A percentile compares a stretch with the other conserved stretches of the same genome.
Conservation (phyloP, 331 rosid genomes). For the Malus hybrid region DNA sequence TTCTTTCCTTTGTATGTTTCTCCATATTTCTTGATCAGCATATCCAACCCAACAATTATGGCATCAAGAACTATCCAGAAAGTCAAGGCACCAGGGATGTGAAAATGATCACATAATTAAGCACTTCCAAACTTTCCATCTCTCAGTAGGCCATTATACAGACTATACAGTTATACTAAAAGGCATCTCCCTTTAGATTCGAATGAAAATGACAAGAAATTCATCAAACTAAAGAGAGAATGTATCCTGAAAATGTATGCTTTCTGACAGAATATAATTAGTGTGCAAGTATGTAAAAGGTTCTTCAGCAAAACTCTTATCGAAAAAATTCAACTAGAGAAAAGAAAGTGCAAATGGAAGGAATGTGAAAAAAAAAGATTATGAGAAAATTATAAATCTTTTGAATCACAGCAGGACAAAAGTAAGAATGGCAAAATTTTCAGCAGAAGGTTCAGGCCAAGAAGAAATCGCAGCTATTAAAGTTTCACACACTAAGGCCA, state of each 20-base stretch:
- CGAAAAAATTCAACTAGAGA: neutral
- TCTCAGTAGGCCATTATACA: neutral
- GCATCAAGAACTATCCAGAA: slow-evolving; percentile 78
- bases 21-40: slow-evolving; percentile 75
- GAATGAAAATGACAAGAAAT: neutral
- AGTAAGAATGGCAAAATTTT: neutral
- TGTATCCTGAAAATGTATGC: neutral
- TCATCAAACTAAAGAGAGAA: neutral
- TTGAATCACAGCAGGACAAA: neutral
- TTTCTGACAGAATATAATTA: neutral
- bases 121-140: neutral
- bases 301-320: neutral
- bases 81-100: slow-evolving; percentile 52
- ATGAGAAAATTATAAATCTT: neutral
- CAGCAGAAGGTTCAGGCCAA: neutral
- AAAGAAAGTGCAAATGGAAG: neutral
- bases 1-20: slow-evolving; percentile 72
- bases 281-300: neutral
- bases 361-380: neutral
- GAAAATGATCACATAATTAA: neutral
- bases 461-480: neutral
- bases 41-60: slow-evolving; percentile 88
- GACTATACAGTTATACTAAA: neutral
- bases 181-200: neutral
- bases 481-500: neutral